phyloP scores from a whole-genome alignment of 345 rosid species.

The Orychophragmus violaceus region DNA sequence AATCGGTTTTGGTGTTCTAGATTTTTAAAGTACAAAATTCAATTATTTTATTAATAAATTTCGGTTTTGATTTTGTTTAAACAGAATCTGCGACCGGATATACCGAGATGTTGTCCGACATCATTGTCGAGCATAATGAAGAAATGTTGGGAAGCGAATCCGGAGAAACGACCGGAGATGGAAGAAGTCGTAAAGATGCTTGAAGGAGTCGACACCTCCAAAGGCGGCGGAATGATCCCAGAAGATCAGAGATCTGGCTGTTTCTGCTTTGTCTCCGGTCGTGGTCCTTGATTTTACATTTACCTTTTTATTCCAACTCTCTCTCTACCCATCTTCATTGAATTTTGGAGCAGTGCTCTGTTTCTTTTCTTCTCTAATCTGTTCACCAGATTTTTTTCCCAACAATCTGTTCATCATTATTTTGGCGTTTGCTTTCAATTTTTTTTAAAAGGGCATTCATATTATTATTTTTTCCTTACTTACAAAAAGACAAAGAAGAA shows the following conservation, averaged over 20 bases:
- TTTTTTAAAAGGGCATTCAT: too few relatives aligned
- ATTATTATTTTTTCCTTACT: too few relatives aligned
- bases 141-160: slow-evolving; percentile 86
- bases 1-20: not conserved
- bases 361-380: not conserved
- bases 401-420: too few relatives aligned
- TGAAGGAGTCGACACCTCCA: slow-evolving; percentile 82
- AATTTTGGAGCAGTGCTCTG: slow-evolving; percentile 27
- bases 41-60: not conserved
- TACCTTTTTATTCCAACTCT: not conserved
- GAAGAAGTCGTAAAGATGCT: slow-evolving; percentile 75
- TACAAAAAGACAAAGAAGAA: too few relatives aligned
- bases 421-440: too few relatives aligned
- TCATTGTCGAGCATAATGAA: slow-evolving; percentile 69
- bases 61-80: not conserved
- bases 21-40: not conserved
- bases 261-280: slow-evolving; percentile 66
- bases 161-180: slow-evolving; percentile 94
- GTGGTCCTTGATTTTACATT: slow-evolving; percentile 59
- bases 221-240: slow-evolving; percentile 99
- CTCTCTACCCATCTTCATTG: not conserved
- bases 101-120: slow-evolving; percentile 88
- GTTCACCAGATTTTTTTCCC: too few relatives aligned
- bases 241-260: slow-evolving; percentile 73
- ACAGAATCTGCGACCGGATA: slow-evolving; percentile 86